A percentile compares a stretch with the other conserved stretches of the same genome.
phyloP scores from a whole-genome alignment of 148 eudicot genomes.

The Chenopodium album region DNA sequence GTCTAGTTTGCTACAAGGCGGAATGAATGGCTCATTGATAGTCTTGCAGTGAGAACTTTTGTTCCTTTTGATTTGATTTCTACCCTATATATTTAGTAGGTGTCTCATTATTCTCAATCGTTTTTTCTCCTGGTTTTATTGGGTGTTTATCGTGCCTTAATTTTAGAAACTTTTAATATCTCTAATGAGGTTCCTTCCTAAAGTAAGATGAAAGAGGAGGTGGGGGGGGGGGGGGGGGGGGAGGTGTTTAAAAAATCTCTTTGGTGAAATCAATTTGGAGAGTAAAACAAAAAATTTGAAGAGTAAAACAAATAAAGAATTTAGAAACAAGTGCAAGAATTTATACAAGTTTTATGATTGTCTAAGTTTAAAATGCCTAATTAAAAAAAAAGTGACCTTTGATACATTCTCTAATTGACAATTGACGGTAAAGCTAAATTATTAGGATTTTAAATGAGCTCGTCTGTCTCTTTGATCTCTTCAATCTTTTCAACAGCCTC shows the following conservation, averaged over 20 bases:
- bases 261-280: not conserved
- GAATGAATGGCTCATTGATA: not conserved
- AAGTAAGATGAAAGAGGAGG: not conserved
- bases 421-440: conserved; percentile 10
- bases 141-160: no score
- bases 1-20: not conserved
- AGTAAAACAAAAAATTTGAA: not conserved
- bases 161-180: not conserved
- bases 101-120: not conserved
- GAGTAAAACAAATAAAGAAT: not conserved
- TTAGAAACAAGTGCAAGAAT: not conserved
- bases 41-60: not conserved
- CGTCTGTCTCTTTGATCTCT: conserved; percentile 38
- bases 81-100: no score
- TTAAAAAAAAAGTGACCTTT: not conserved
- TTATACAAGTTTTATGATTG: not conserved
- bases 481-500: conserved; percentile 47
- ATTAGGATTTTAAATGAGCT: not conserved
- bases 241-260: not conserved
- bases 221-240: not conserved
- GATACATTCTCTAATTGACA: conserved; percentile 11
- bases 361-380: not conserved
- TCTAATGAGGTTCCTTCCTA: not conserved
- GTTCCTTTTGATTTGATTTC: not conserved
- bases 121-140: not conserved